phyloP scores from a whole-genome alignment of 441 rosid genomes.

The Syzygium syzygioides region DNA sequence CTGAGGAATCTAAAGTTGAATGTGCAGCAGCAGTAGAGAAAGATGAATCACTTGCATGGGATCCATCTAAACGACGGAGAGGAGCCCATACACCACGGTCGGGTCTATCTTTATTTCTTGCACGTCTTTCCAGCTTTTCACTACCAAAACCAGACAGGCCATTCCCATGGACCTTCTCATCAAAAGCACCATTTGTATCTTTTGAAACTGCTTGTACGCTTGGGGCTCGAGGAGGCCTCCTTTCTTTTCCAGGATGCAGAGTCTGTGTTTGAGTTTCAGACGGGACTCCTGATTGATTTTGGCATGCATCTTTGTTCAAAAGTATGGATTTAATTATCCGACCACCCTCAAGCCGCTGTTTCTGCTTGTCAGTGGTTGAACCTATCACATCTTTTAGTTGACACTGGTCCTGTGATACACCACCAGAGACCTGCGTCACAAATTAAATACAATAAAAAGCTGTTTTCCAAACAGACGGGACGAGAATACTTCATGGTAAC shows the following conservation, averaged over 20 bases:
- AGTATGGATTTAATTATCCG: constrained; percentile 47
- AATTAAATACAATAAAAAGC: constrained; percentile 1
- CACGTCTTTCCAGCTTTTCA: constrained; percentile 54
- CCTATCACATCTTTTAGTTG: constrained; percentile 27
- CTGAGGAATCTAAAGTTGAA: constrained; percentile 34
- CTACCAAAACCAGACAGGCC: constrained; percentile 29
- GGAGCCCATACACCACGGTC: constrained; percentile 63
- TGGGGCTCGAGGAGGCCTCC: constrained; percentile 43
- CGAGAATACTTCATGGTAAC: neutral
- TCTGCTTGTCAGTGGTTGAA: constrained; percentile 29
- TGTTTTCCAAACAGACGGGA: neutral
- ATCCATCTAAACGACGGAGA: constrained; percentile 55
- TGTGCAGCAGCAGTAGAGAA: constrained; percentile 37
- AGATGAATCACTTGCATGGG: constrained; percentile 47
- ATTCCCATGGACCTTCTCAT: constrained; percentile 35
- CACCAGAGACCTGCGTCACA: constrained; percentile 21
- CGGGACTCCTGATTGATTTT: constrained; percentile 29
- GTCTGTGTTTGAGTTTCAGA: constrained; percentile 41
- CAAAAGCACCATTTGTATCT: constrained; percentile 43
- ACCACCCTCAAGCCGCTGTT: constrained; percentile 39
- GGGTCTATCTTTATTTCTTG: constrained; percentile 58
- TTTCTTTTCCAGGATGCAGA: constrained; percentile 38
- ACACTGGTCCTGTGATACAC: constrained; percentile 23
- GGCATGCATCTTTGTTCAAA: constrained; percentile 42
- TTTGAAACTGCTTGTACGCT: constrained; percentile 26